Percentiles rank a stretch among this genome's conserved stretches.
phyloP scores from a whole-genome alignment of 768 basidiomycete species.

The Hericium coralloides region DNA sequence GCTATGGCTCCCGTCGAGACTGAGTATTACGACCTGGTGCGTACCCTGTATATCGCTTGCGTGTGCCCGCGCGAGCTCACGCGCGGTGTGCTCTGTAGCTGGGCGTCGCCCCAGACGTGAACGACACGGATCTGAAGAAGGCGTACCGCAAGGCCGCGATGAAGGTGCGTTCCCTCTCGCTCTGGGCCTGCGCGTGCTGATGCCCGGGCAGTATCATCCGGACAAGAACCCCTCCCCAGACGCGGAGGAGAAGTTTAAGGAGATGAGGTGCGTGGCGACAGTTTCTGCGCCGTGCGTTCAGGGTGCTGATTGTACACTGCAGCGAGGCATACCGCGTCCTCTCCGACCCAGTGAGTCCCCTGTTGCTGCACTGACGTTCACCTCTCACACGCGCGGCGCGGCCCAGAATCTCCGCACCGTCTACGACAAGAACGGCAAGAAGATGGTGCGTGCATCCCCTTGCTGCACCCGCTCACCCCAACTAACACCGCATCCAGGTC shows the following conservation, averaged over 20 bases:
- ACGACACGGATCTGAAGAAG: slow-evolving; percentile 83
- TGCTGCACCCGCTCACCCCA: background rate
- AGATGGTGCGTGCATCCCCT: slow-evolving; percentile 46
- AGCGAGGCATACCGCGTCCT: slow-evolving; percentile 96
- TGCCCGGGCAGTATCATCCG: slow-evolving; percentile 65
- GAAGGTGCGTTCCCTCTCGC: slow-evolving; percentile 43
- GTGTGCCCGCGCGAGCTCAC: background rate
- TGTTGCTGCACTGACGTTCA: background rate
- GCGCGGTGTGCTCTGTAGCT: slow-evolving; percentile 35
- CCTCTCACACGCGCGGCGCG: slow-evolving; percentile 1
- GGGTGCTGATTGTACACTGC: slow-evolving; percentile 3
- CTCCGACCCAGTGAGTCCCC: slow-evolving; percentile 55
- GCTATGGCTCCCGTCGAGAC: slow-evolving; percentile 84
- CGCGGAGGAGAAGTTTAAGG: slow-evolving; percentile 95
- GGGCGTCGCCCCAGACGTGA: slow-evolving; percentile 60
- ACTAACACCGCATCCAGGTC: slow-evolving; percentile 27
- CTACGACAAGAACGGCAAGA: slow-evolving; percentile 94
- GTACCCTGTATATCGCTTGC: background rate
- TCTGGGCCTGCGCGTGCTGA: background rate
- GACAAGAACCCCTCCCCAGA: slow-evolving; percentile 92
- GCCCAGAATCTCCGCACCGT: slow-evolving; percentile 71
- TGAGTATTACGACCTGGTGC: slow-evolving; percentile 79
- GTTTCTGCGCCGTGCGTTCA: background rate
- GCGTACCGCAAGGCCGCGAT: slow-evolving; percentile 93
- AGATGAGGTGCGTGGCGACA: slow-evolving; percentile 60